Conservation (phyloP, 2,329 filamentous ascomycete genomes). For the Cordyceps fumosorosea region DNA sequence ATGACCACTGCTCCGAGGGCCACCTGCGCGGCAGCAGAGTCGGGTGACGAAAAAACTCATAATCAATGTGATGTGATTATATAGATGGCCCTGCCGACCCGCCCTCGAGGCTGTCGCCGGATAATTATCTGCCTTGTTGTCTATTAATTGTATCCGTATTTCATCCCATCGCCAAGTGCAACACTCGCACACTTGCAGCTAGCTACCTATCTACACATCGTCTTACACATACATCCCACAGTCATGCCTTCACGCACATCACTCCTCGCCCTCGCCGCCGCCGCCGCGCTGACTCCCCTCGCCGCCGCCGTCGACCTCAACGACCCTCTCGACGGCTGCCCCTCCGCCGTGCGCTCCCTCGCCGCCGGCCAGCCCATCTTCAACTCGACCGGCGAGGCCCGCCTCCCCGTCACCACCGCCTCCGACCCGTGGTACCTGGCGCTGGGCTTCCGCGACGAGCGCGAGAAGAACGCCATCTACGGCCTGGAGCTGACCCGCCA, state of each 20-base stretch:
- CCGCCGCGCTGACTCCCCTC: neutral
- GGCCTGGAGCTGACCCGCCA: neutral
- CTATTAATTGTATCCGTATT: neutral
- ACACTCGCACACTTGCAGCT: neutral
- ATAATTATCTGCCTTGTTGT: neutral
- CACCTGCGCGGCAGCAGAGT: neutral
- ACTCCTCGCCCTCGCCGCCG: too few species aligned
- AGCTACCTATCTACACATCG: neutral
- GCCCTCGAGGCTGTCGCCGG: neutral
- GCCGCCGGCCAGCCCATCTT: neutral
- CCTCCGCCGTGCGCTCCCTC: neutral
- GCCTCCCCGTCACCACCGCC: neutral
- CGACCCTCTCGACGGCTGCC: conserved; percentile 11
- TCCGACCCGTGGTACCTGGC: conserved; percentile 5
- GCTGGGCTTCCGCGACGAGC: conserved; percentile 9
- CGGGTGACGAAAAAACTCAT: neutral
- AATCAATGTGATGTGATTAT: neutral
- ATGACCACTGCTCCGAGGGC: neutral
- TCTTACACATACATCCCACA: neutral
- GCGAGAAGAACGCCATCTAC: neutral
- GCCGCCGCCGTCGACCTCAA: neutral
- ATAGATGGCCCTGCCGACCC: neutral
- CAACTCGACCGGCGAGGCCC: conserved; percentile 11
- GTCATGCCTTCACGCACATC: conserved; percentile 11
- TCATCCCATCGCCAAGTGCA: neutral